Evolutionary conservation across 345 rosid genomes (phyloP).

Genomic region (Syzygium jambos): DNA sequence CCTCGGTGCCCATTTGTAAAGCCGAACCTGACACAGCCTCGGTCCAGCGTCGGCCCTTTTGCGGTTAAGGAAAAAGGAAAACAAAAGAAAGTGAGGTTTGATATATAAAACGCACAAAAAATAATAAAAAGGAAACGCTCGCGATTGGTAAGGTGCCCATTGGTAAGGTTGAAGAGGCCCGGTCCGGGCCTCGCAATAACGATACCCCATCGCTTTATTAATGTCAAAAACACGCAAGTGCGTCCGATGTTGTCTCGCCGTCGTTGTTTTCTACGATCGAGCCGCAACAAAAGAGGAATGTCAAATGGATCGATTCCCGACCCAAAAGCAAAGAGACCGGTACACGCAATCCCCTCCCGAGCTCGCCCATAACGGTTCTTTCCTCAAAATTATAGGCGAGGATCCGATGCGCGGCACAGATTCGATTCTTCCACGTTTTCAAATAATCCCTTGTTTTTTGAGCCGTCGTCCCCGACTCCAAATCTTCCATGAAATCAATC

Average conservation of each 20-base stretch:
- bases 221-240: not conserved
- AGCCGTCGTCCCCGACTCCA: not conserved
- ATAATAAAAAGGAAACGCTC: not conserved
- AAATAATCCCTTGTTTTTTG: not conserved
- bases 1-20: no score
- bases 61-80: no score
- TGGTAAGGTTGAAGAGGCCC: not conserved
- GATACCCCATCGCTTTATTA: not conserved
- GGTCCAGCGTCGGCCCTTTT: no score
- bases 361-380: not conserved
- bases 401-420: not conserved
- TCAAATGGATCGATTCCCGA: not conserved
- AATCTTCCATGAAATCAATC: no score
- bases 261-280: not conserved
- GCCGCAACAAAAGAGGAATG: not conserved
- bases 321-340: not conserved
- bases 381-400: not conserved
- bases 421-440: not conserved
- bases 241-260: not conserved
- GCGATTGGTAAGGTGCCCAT: not conserved
- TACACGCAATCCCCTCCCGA: not conserved
- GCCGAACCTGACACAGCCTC: no score
- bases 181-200: not conserved
- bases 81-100: no score
- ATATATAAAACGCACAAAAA: no score